Conservation (phyloP, 2,329 filamentous ascomycete species). For the Colletotrichum chrysophilum region DNA sequence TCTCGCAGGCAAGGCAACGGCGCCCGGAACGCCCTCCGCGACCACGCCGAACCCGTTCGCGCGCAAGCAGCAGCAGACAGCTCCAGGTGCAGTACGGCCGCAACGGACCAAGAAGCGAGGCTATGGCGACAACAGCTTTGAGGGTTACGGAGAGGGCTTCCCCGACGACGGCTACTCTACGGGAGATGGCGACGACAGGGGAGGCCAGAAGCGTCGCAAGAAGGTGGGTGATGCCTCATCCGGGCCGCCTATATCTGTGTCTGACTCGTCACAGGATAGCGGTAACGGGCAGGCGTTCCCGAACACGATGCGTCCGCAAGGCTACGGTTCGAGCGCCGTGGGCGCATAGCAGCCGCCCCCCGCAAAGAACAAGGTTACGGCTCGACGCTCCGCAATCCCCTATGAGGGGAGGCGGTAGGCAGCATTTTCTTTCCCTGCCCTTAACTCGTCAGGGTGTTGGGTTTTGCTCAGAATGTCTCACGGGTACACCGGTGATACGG, state of each 20-base stretch:
- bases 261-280: constrained; percentile 54
- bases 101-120: constrained; percentile 77
- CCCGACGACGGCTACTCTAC: constrained; percentile 78
- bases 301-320: constrained; percentile 52
- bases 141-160: constrained; percentile 76
- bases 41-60: constrained; percentile 28
- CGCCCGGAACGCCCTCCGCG: constrained; percentile 57
- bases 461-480: not conserved
- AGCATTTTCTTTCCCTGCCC: not conserved
- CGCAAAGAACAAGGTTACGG: not conserved
- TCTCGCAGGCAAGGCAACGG: constrained; percentile 51
- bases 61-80: constrained; percentile 16
- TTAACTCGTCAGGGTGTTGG: not conserved
- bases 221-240: constrained; percentile 52
- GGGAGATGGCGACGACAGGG: constrained; percentile 69
- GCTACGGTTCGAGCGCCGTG: constrained; percentile 64
- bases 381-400: not conserved
- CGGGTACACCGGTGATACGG: not conserved
- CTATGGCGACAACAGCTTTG: constrained; percentile 76
- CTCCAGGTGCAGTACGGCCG: constrained; percentile 48
- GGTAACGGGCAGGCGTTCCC: constrained; percentile 45
- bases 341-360: constrained; percentile 46
- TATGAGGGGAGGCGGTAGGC: not conserved
- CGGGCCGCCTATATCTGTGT: constrained; percentile 29
- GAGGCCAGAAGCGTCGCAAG: constrained; percentile 67